phyloP scores from a whole-genome alignment of 805 yeast species.

The Candida ficus region DNA sequence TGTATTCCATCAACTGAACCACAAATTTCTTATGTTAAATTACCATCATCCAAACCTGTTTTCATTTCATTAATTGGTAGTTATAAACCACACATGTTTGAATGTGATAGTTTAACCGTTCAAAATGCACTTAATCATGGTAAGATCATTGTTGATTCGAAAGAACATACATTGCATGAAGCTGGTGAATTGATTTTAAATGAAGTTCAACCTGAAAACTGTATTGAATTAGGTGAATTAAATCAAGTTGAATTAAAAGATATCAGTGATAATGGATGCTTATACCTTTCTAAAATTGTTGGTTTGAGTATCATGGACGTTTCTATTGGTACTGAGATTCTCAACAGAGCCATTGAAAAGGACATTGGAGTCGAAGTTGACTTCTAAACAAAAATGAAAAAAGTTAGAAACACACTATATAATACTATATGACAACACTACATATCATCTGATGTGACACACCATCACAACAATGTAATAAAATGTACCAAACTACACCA shows the following conservation, averaged over 20 bases:
- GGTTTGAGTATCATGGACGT: slow-evolving; percentile 65
- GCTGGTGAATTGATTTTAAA: slow-evolving; percentile 61
- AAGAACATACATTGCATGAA: slow-evolving; percentile 48
- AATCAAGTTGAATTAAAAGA: slow-evolving; percentile 12
- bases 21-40: slow-evolving; percentile 30
- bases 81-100: slow-evolving; percentile 63
- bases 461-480: too few relatives aligned
- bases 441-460: too few relatives aligned
- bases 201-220: slow-evolving; percentile 31
- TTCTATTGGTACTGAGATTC: slow-evolving; percentile 41
- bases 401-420: background rate
- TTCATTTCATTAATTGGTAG: slow-evolving; percentile 62
- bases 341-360: slow-evolving; percentile 25
- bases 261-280: slow-evolving; percentile 8
- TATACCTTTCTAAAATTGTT: slow-evolving; percentile 50
- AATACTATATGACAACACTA: too few relatives aligned
- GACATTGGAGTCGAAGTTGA: slow-evolving; percentile 29
- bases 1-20: slow-evolving; percentile 56
- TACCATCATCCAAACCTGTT: slow-evolving; percentile 26
- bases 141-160: slow-evolving; percentile 55
- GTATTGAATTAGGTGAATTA: slow-evolving; percentile 44
- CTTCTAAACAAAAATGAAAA: slow-evolving; percentile 16
- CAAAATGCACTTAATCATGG: slow-evolving; percentile 30
- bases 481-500: too few relatives aligned
- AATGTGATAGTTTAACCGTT: slow-evolving; percentile 44